Percentiles rank a stretch among this genome's conserved stretches.
phyloP scores from a whole-genome alignment of 139 green algal species.

The Chlorella sp. region DNA sequence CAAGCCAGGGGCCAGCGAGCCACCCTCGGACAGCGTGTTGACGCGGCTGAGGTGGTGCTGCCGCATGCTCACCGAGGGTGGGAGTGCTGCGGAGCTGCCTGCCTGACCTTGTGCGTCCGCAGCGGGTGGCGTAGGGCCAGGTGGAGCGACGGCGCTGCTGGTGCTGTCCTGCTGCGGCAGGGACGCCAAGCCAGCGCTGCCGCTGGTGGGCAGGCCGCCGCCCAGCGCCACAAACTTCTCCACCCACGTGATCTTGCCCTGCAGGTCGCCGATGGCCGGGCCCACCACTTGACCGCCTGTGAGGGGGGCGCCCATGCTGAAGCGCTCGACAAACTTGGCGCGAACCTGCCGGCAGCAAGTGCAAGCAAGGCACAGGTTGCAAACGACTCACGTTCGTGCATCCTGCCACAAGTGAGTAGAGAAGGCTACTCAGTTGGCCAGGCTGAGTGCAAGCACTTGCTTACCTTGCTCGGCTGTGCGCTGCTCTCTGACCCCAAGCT shows the following conservation, averaged over 20 bases:
- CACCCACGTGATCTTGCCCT: constrained; percentile 70
- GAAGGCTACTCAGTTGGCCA: too few species aligned
- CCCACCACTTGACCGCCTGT: constrained; percentile 67
- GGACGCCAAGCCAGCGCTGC: background rate
- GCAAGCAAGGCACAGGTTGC: too few species aligned
- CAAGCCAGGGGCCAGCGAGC: background rate
- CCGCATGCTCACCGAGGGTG: background rate
- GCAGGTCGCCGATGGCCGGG: constrained; percentile 63
- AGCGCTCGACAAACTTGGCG: constrained; percentile 85
- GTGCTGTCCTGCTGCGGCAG: background rate
- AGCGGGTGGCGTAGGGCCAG: background rate
- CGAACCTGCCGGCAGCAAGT: constrained; percentile 62
- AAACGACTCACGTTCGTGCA: too few species aligned
- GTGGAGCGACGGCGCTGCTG: background rate
- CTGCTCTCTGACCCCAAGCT: background rate
- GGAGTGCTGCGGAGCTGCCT: too few species aligned
- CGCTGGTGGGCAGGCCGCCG: constrained; percentile 8
- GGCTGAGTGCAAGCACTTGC: too few species aligned
- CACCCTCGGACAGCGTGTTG: background rate
- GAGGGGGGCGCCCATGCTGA: constrained; percentile 82
- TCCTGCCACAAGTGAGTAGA: too few species aligned
- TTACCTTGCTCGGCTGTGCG: background rate
- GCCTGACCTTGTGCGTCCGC: too few species aligned
- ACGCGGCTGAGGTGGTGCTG: background rate
- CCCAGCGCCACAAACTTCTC: constrained; percentile 83